Evolutionary conservation across 768 basidiomycete genomes (phyloP).

Genomic region (Lentinula aciculospora): DNA sequence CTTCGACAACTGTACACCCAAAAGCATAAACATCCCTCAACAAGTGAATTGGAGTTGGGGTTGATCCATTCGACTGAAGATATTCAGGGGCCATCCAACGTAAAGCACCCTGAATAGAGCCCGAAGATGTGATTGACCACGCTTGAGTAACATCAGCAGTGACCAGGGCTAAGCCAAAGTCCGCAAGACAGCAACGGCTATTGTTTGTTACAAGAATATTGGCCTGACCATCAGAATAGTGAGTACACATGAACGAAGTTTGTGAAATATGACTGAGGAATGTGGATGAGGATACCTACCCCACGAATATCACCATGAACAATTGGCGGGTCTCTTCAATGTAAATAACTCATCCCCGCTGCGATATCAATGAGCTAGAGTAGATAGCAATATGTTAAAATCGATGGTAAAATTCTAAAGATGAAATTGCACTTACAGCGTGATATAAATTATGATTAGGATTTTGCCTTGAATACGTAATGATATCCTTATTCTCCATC

Average conservation of each 20-base stretch:
- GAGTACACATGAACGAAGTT: too few species aligned
- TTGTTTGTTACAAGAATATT: conserved; percentile 9
- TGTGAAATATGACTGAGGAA: too few species aligned
- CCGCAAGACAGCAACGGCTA: conserved; percentile 14
- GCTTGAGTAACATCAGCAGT: conserved; percentile 8
- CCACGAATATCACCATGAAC: conserved; percentile 17
- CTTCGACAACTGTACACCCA: conserved; percentile 3
- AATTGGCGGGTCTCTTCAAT: conserved; percentile 19
- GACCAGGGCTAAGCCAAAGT: conserved; percentile 13
- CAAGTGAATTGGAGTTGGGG: not conserved
- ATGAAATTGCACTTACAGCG: not conserved
- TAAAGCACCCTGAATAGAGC: not conserved
- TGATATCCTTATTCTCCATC: conserved; percentile 16
- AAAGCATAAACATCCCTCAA: conserved; percentile 8
- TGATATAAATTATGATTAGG: conserved; percentile 2
- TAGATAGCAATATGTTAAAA: not conserved
- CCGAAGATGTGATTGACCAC: not conserved
- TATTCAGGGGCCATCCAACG: conserved; percentile 10
- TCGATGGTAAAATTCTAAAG: too few species aligned
- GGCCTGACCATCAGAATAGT: not conserved
- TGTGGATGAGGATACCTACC: not conserved
- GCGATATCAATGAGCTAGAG: conserved; percentile 18
- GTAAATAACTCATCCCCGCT: conserved; percentile 27
- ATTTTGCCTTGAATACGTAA: conserved; percentile 2
- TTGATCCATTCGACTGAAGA: not conserved